Base-by-base conservation (phyloP, 305 asterid genomes). In the Solanum hybrid region DNA sequence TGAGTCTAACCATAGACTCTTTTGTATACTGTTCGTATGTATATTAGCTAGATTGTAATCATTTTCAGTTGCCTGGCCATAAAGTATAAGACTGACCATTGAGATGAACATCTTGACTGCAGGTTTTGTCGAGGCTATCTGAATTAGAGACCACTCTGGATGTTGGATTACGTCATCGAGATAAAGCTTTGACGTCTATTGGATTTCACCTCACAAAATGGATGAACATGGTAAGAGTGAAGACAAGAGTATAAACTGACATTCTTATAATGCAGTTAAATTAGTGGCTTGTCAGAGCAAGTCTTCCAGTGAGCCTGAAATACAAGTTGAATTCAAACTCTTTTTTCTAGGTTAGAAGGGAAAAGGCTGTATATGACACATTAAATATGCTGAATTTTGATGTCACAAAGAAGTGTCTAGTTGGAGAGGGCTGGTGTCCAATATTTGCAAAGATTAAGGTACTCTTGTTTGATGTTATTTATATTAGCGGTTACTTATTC, bases 371-470 rank as follows among this genome's bases (percentile, higher is more conserved):
- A 64, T 98, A 94, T 91, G 99, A 97, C 91, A 94, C 97, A 17
- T 92, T 98, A 92, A 98, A 98, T 91, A 96, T 96, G 99, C 94
- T 98, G 90, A 98, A 97, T 89, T 98, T 98, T 93, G 99, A 98
- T 92, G 99, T 98, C 90, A 98, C 97, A 7, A 97, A 98, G 94
- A 98, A 98, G 91, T 98, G 98, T 92, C 95, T 98, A 88, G 99
- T 98, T 90, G 99, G 99, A 87, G 99, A 98, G 95, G 99, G 99
- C 89, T 98, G 99, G 99, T 98, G 98, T 91, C 99, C 99, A 34
- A 90, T 95, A 90, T 98, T 94, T 94, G 97, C 99, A 51, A 97
- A 96, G 92, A 79, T 94, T 27, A 94, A 94, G 99, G 99, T 98
- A 91, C 84, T 79, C 79, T 37, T 85, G 14, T 32, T 32, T 85